Percentiles rank a stretch among this genome's conserved stretches.
Evolutionary conservation across 495 filamentous ascomycete species (phyloP).

Genomic region (Rostrohypoxylon terebratum): DNA sequence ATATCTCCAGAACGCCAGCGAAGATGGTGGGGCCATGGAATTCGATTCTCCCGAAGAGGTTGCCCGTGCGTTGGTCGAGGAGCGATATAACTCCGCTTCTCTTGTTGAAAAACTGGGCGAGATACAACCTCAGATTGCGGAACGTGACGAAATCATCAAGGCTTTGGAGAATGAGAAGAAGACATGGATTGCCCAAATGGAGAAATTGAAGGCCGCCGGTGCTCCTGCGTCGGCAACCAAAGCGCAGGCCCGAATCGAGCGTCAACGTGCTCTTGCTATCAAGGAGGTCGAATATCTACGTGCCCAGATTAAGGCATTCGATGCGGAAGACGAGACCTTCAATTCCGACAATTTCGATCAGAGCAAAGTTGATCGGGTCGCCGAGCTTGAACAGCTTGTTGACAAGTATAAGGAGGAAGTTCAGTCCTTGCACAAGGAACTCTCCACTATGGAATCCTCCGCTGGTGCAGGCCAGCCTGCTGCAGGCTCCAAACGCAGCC

Average conservation of each 20-base stretch:
- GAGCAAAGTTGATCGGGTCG: constrained; percentile 78
- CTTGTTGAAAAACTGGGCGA: constrained; percentile 81
- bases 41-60: constrained; percentile 91
- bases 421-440: constrained; percentile 75
- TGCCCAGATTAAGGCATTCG: constrained; percentile 90
- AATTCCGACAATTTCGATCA: constrained; percentile 81
- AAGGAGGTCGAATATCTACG: constrained; percentile 96
- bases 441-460: constrained; percentile 69
- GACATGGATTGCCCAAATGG: constrained; percentile 71
- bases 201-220: constrained; percentile 69
- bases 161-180: constrained; percentile 75
- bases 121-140: constrained; percentile 79
- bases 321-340: constrained; percentile 88
- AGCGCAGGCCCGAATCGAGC: constrained; percentile 75
- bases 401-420: constrained; percentile 91
- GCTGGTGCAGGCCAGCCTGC: constrained; percentile 45
- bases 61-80: constrained; percentile 82
- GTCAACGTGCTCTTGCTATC: constrained; percentile 83
- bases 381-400: constrained; percentile 84
- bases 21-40: constrained; percentile 67
- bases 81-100: constrained; percentile 80
- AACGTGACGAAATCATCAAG: constrained; percentile 83
- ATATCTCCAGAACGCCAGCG: constrained; percentile 77
- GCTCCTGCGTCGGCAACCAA: constrained; percentile 68
- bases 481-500: constrained; percentile 69